Conservation (phyloP, 192 early-diverging fungal genomes). For the Podila clonocystis region DNA sequence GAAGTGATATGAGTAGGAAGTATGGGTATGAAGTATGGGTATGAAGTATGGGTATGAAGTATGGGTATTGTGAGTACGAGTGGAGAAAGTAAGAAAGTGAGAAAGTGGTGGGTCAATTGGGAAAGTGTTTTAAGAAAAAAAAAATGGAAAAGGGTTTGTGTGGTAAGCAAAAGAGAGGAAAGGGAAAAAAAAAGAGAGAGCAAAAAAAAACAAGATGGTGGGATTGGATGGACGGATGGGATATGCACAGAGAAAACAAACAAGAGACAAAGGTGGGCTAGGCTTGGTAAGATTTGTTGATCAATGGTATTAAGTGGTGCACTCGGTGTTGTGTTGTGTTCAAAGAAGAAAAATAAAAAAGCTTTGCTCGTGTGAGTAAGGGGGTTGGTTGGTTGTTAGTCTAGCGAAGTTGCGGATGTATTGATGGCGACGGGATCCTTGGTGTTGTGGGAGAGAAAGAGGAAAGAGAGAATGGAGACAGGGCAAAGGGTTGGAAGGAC, state of each 20-base stretch:
- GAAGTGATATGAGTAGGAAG: neutral
- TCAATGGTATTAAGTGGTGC: neutral
- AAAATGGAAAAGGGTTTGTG: constrained; percentile 4
- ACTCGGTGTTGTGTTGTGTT: neutral
- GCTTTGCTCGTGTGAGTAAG: neutral
- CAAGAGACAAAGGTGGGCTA: neutral
- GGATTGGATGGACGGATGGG: neutral
- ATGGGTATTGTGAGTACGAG: neutral
- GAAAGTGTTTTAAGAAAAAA: too few species aligned
- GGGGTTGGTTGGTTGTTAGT: neutral
- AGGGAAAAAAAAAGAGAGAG: neutral
- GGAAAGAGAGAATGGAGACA: neutral
- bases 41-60: neutral
- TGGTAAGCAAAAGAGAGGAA: neutral
- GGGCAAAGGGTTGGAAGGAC: neutral
- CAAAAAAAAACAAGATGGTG: neutral
- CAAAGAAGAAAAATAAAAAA: neutral
- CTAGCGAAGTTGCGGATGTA: too few species aligned
- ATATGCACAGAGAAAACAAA: neutral
- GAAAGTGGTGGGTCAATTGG: neutral
- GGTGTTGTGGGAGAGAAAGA: neutral
- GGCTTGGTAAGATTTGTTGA: neutral
- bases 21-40: neutral
- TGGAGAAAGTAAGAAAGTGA: too few species aligned
- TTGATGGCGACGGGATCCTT: neutral